Evolutionary conservation across 1,284 basidiomycete genomes (phyloP).

Genomic region (Melampsora abietis-canadensis): DNA sequence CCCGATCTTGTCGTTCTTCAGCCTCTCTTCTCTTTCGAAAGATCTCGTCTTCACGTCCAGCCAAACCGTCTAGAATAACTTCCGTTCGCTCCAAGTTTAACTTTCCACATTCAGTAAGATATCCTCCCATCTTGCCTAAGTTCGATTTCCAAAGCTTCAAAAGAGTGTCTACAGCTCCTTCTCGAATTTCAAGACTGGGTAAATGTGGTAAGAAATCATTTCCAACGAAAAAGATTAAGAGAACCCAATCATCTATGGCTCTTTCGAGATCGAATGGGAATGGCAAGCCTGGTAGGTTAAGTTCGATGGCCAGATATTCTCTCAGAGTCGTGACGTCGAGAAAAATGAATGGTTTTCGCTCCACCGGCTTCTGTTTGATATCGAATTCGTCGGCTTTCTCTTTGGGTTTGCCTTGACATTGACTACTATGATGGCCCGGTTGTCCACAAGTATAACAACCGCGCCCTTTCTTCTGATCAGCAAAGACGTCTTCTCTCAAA

Average conservation of each 20-base stretch:
- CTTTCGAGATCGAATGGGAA: slow-evolving; percentile 94
- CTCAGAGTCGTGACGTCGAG: slow-evolving; percentile 91
- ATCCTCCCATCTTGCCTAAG: slow-evolving; percentile 90
- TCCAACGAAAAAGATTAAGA: slow-evolving; percentile 98
- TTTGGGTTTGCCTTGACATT: slow-evolving; percentile 62
- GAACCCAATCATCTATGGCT: slow-evolving; percentile 99
- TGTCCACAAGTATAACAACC: slow-evolving; percentile 89
- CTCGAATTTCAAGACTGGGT: slow-evolving; percentile 94
- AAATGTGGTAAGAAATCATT: slow-evolving; percentile 99
- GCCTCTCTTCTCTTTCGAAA: slow-evolving; percentile 87
- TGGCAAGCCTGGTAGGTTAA: slow-evolving; percentile 70
- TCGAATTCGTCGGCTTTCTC: slow-evolving; percentile 53
- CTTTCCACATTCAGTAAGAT: slow-evolving; percentile 87
- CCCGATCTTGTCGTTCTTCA: slow-evolving; percentile 56
- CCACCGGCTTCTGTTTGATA: slow-evolving; percentile 64
- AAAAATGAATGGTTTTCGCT: slow-evolving; percentile 98
- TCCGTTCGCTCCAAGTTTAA: slow-evolving; percentile 82
- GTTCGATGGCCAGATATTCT: slow-evolving; percentile 95
- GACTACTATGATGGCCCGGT: slow-evolving; percentile 87
- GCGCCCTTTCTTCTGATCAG: slow-evolving; percentile 64
- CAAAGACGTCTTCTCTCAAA: slow-evolving; percentile 95
- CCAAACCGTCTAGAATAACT: slow-evolving; percentile 91
- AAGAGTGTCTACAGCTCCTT: slow-evolving; percentile 96
- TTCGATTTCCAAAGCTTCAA: slow-evolving; percentile 93
- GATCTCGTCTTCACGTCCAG: slow-evolving; percentile 88